These are phyloP conservation scores for Lycium ferocissimum DNA, from an alignment of 257 asterid species.

Conservation along the genomic window DNA sequence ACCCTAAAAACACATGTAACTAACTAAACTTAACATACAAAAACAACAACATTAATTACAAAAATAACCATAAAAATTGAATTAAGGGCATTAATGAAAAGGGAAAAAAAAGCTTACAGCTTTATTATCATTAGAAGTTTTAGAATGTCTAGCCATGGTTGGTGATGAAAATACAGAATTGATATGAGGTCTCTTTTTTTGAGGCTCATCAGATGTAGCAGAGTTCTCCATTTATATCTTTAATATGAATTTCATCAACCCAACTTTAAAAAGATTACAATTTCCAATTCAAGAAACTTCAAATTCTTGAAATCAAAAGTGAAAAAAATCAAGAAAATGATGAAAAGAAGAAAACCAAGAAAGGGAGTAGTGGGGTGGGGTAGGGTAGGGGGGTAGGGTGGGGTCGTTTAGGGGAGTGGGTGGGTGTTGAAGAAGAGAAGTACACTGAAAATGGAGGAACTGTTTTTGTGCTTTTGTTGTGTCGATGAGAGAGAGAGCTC, in stretches of 20 bases:
- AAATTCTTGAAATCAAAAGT: slow-evolving; percentile 9
- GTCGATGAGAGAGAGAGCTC: not conserved
- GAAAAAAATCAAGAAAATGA: not conserved
- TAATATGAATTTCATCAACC: slow-evolving; percentile 8
- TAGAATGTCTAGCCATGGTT: slow-evolving; percentile 64
- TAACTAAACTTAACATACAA: not conserved
- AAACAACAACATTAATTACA: not conserved
- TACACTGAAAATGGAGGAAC: slow-evolving; percentile 26
- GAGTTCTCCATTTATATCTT: slow-evolving; percentile 33
- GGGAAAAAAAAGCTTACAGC: slow-evolving; percentile 49
- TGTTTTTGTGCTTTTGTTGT: not conserved
- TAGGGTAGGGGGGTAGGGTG: not conserved
- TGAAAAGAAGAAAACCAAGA: not conserved
- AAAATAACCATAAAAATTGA: not conserved
- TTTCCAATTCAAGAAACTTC: not conserved
- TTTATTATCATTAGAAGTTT: slow-evolving; percentile 61
- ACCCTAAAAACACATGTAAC: not conserved
- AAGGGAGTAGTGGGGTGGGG: not conserved
- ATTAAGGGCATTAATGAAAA: not conserved
- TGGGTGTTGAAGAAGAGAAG: slow-evolving; percentile 14
- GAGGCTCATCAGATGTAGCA: slow-evolving; percentile 63
- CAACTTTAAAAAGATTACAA: not conserved
- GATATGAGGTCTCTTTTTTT: slow-evolving; percentile 73
- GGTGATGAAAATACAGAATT: slow-evolving; percentile 48
- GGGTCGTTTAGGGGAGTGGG: not conserved